A percentile compares a stretch with the other conserved stretches of the same genome.
Conservation (phyloP, 768 basidiomycete species). For the Termitomyces sp. region DNA sequence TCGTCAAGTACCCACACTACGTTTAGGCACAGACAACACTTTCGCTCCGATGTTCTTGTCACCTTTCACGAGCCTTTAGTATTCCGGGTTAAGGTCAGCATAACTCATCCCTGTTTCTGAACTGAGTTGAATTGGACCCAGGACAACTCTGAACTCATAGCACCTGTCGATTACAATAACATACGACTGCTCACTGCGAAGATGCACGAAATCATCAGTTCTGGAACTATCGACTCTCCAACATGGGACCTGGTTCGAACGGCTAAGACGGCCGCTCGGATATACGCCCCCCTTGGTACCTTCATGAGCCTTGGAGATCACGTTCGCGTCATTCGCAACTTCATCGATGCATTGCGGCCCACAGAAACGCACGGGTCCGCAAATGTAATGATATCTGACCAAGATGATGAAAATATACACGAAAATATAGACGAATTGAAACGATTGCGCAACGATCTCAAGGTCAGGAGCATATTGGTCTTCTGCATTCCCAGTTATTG, state of each 20-base stretch:
- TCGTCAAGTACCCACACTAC: neutral
- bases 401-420: constrained; percentile 8
- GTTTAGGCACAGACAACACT: constrained; percentile 77
- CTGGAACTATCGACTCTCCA: constrained; percentile 80
- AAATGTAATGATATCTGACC: constrained; percentile 15
- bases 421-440: constrained; percentile 23
- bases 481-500: neutral
- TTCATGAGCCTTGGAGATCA: constrained; percentile 82
- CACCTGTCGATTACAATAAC: constrained; percentile 57
- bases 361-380: constrained; percentile 26
- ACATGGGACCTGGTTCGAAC: constrained; percentile 77
- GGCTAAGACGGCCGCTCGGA: constrained; percentile 72
- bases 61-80: constrained; percentile 71
- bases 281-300: constrained; percentile 89
- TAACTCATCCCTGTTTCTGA: neutral
- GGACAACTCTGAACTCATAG: constrained; percentile 70
- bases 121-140: constrained; percentile 18
- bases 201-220: constrained; percentile 67
- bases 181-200: constrained; percentile 58
- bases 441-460: constrained; percentile 51
- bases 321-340: constrained; percentile 70
- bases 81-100: constrained; percentile 57
- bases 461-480: constrained; percentile 38
- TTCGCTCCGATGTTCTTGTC: constrained; percentile 84
- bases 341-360: constrained; percentile 71